Evolutionary conservation across 768 basidiomycete species (phyloP).

Genomic region (Termitomyces eurrhizus): DNA sequence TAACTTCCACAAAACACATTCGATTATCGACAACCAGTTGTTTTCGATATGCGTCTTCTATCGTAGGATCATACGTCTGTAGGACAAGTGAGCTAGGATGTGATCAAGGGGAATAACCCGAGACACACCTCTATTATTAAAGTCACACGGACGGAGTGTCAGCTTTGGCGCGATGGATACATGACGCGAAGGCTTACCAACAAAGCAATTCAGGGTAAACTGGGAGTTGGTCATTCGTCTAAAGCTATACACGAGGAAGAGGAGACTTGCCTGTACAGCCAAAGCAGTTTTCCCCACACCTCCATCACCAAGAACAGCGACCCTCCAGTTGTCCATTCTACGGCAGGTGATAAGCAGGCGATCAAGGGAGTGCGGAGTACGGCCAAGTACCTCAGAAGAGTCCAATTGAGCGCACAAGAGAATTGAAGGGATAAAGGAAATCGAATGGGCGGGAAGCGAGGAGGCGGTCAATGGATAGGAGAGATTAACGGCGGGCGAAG

Average conservation of each 20-base stretch:
- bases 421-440: slow-evolving; percentile 23
- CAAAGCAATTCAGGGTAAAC: slow-evolving; percentile 96
- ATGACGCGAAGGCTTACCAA: slow-evolving; percentile 56
- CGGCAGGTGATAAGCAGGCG: slow-evolving; percentile 16
- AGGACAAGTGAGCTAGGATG: slow-evolving; percentile 12
- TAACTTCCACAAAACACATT: slow-evolving; percentile 95
- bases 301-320: slow-evolving; percentile 94
- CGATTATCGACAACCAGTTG: slow-evolving; percentile 92
- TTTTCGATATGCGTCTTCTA: slow-evolving; percentile 97
- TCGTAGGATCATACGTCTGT: slow-evolving; percentile 96
- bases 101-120: not conserved
- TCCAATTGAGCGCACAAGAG: slow-evolving; percentile 28
- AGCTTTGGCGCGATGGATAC: slow-evolving; percentile 11
- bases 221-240: slow-evolving; percentile 26
- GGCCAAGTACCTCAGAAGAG: slow-evolving; percentile 25
- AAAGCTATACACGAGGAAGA: slow-evolving; percentile 3
- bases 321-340: slow-evolving; percentile 92
- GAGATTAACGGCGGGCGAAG: slow-evolving; percentile 24
- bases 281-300: slow-evolving; percentile 97
- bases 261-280: slow-evolving; percentile 78
- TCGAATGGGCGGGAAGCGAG: slow-evolving; percentile 13
- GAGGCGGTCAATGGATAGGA: slow-evolving; percentile 24
- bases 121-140: slow-evolving; percentile 47
- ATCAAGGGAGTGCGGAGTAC: slow-evolving; percentile 12
- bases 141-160: not conserved